Percentiles rank a stretch among this genome's conserved stretches.
These are phyloP conservation scores for Ophiosphaerella korrae DNA, from an alignment of 2,329 filamentous ascomycete species.

Conservation along the genomic window DNA sequence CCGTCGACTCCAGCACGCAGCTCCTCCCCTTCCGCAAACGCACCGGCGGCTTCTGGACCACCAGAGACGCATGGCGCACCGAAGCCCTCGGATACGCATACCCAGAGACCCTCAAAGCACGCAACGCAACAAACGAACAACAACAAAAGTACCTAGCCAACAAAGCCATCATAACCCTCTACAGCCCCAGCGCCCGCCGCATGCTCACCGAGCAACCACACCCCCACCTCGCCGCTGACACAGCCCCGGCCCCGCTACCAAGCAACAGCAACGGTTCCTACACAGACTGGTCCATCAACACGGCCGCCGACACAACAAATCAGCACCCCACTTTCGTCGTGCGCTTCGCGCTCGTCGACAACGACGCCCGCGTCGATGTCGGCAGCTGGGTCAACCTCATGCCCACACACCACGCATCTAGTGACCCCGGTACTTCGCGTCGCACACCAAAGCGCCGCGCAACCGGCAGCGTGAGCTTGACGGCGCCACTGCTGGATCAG, in stretches of 20 bases:
- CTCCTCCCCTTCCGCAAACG: slow-evolving; percentile 49
- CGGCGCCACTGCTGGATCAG: neutral
- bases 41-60: slow-evolving; percentile 34
- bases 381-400: slow-evolving; percentile 35
- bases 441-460: too few species aligned
- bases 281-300: slow-evolving; percentile 34
- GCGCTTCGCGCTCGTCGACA: slow-evolving; percentile 24
- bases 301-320: slow-evolving; percentile 3
- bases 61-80: slow-evolving; percentile 31
- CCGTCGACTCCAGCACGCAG: slow-evolving; percentile 53
- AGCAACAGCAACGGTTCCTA: slow-evolving; percentile 13
- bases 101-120: slow-evolving; percentile 39
- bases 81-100: slow-evolving; percentile 40
- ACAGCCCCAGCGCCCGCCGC: slow-evolving; percentile 21
- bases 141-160: slow-evolving; percentile 15
- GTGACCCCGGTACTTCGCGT: too few species aligned
- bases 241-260: neutral
- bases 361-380: slow-evolving; percentile 20
- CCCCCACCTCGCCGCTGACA: neutral
- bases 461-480: neutral
- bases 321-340: slow-evolving; percentile 29
- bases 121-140: slow-evolving; percentile 14
- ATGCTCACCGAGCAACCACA: neutral
- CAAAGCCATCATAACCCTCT: slow-evolving; percentile 25
- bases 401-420: slow-evolving; percentile 13